These are phyloP conservation scores for Galium porrigens DNA, from an alignment of 305 asterid genomes.

Conservation along the genomic window DNA sequence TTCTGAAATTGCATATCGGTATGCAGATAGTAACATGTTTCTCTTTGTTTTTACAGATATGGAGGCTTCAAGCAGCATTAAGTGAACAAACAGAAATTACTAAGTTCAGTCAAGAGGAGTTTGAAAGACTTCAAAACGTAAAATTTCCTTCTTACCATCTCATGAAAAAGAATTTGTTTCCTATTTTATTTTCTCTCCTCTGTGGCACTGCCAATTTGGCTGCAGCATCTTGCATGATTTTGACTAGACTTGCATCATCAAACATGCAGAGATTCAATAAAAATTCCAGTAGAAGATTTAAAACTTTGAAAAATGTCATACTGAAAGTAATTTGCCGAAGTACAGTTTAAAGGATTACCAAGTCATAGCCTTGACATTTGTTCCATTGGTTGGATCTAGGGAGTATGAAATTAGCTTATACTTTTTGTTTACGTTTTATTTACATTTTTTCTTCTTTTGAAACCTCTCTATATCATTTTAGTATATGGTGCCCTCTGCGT, in stretches of 20 bases:
- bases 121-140: slow-evolving; percentile 78
- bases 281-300: too few relatives aligned
- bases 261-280: too few relatives aligned
- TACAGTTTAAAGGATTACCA: too few relatives aligned
- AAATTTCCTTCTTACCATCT: background rate
- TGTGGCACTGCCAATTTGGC: background rate
- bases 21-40: background rate
- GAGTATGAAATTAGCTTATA: too few relatives aligned
- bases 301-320: too few relatives aligned
- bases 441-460: background rate
- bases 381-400: background rate
- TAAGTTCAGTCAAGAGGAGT: slow-evolving; percentile 74
- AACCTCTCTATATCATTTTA: too few relatives aligned
- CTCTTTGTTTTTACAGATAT: slow-evolving; percentile 32
- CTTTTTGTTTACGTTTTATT: background rate
- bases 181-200: background rate
- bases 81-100: slow-evolving; percentile 66
- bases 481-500: background rate
- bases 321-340: too few relatives aligned
- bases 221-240: background rate
- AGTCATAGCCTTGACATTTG: too few relatives aligned
- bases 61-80: slow-evolving; percentile 75
- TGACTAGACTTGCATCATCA: too few relatives aligned
- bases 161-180: background rate
- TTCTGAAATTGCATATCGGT: background rate